phyloP scores from a whole-genome alignment of 768 basidiomycete species.

The Rhodotorula taiwanensis region DNA sequence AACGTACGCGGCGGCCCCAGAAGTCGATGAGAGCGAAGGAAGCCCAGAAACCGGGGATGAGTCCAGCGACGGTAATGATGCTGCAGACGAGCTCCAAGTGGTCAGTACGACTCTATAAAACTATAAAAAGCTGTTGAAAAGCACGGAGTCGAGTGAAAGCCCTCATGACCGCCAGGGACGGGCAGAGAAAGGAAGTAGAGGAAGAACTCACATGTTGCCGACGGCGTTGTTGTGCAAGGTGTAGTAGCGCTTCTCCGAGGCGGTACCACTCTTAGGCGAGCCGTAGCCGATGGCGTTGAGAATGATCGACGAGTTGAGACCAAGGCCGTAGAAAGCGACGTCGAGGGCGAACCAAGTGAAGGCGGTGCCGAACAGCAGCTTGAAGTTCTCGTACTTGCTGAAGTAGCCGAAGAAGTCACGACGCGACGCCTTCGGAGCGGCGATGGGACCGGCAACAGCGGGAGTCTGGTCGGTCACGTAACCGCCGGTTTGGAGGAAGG shows the following conservation, averaged over 20 bases:
- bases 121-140: too few relatives aligned
- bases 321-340: conserved; percentile 55
- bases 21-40: conserved; percentile 60
- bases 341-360: conserved; percentile 67
- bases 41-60: conserved; percentile 44
- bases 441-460: conserved; percentile 53
- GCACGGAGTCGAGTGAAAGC: too few relatives aligned
- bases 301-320: conserved; percentile 55
- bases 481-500: conserved; percentile 46
- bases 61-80: conserved; percentile 51
- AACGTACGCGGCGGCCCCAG: conserved; percentile 54
- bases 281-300: conserved; percentile 61
- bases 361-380: conserved; percentile 62
- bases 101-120: too few relatives aligned
- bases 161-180: too few relatives aligned
- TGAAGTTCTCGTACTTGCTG: conserved; percentile 63
- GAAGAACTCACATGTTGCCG: conserved; percentile 52
- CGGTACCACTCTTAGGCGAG: conserved; percentile 47
- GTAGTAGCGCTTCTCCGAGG: conserved; percentile 61
- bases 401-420: conserved; percentile 58
- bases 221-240: conserved; percentile 58
- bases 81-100: too few relatives aligned
- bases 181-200: neutral
- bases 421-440: conserved; percentile 62
- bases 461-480: conserved; percentile 49